A percentile compares a stretch with the other conserved stretches of the same genome.
These are phyloP conservation scores for Cyberlindnera bimundalis DNA, from an alignment of 805 yeast species.

Conservation along the genomic window DNA sequence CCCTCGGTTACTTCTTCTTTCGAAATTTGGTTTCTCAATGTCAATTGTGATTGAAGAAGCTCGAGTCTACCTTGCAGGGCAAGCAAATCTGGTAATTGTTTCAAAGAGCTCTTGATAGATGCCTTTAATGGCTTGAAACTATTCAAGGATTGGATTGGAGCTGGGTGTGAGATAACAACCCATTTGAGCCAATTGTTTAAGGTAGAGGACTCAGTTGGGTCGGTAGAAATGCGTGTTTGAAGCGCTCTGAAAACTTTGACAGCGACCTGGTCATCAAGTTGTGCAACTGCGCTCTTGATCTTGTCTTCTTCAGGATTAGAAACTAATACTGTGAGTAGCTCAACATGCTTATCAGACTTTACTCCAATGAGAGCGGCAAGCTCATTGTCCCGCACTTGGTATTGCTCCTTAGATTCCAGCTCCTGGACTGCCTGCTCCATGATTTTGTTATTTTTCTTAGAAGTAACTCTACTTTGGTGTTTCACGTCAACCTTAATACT, in stretches of 20 bases:
- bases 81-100: conserved; percentile 61
- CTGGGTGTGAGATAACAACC: conserved; percentile 68
- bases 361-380: conserved; percentile 16
- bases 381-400: conserved; percentile 26
- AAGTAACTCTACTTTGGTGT: conserved; percentile 4
- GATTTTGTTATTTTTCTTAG: conserved; percentile 8
- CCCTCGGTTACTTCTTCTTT: conserved; percentile 33
- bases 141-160: conserved; percentile 28
- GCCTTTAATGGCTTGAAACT: conserved; percentile 51
- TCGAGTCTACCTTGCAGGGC: conserved; percentile 85
- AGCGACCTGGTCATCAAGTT: conserved; percentile 39
- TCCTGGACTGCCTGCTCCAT: conserved; percentile 28
- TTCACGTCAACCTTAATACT: conserved; percentile 28
- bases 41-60: conserved; percentile 71
- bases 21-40: conserved; percentile 54
- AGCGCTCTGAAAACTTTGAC: conserved; percentile 43
- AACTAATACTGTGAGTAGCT: conserved; percentile 22
- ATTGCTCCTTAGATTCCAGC: conserved; percentile 24
- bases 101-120: conserved; percentile 52
- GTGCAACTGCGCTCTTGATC: conserved; percentile 38
- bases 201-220: conserved; percentile 40
- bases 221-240: conserved; percentile 43
- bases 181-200: conserved; percentile 73
- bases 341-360: conserved; percentile 25
- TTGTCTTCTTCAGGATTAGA: conserved; percentile 34